Percentiles rank a stretch among this genome's conserved stretches.
These are phyloP conservation scores for Trichoderma cornu-damae DNA, from an alignment of 2,329 filamentous ascomycete genomes.

Conservation along the genomic window DNA sequence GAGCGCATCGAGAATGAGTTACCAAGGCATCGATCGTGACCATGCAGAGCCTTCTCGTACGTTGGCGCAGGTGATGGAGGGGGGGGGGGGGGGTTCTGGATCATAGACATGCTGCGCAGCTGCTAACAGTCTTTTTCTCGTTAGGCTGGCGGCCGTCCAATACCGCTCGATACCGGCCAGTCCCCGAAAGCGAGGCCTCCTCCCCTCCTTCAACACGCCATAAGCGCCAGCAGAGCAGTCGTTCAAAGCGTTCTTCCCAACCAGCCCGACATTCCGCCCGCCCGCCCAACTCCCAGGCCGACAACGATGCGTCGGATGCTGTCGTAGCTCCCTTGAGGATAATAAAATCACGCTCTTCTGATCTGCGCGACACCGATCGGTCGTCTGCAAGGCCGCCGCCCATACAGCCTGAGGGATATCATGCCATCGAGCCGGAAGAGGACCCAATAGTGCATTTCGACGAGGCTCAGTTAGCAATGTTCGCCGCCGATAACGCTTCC, in stretches of 20 bases:
- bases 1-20: constrained; percentile 35
- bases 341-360: constrained; percentile 34
- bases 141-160: constrained; percentile 19
- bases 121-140: constrained; percentile 14
- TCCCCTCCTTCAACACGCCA: constrained; percentile 16
- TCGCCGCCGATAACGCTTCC: constrained; percentile 31
- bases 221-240: constrained; percentile 10
- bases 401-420: constrained; percentile 23
- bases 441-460: constrained; percentile 33
- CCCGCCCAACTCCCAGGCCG: constrained; percentile 31
- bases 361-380: constrained; percentile 43
- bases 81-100: too few relatives aligned
- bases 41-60: constrained; percentile 37
- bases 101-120: neutral
- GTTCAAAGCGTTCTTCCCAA: neutral
- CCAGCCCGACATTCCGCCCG: constrained; percentile 25
- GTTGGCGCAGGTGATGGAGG: constrained; percentile 23
- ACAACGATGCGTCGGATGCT: constrained; percentile 27
- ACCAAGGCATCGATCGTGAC: constrained; percentile 34
- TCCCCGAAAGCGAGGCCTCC: constrained; percentile 13
- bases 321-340: constrained; percentile 31
- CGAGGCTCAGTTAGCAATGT: constrained; percentile 38
- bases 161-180: constrained; percentile 4
- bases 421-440: constrained; percentile 10
- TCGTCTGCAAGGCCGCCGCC: constrained; percentile 32